Conservation (phyloP, 495 filamentous ascomycete species). For the Podospora bellae-mahoneyi region DNA sequence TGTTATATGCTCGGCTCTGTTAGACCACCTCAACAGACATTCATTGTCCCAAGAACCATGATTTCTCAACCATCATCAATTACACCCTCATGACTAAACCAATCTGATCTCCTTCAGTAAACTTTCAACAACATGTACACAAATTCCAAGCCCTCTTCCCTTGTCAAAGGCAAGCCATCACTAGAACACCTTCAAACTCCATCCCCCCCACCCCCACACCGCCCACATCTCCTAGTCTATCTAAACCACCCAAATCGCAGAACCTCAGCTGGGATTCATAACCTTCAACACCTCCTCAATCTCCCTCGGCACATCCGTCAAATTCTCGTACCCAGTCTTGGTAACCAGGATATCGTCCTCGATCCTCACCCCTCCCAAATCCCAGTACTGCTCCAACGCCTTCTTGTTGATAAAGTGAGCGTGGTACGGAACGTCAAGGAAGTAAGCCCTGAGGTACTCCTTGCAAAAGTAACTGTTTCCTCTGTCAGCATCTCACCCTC, state of each 20-base stretch:
- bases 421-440: slow-evolving; percentile 60
- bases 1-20: no score
- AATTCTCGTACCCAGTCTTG: slow-evolving; percentile 69
- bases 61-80: no score
- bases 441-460: slow-evolving; percentile 58
- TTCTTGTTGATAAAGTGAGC: slow-evolving; percentile 69
- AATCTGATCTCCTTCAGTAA: no score
- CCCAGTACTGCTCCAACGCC: slow-evolving; percentile 66
- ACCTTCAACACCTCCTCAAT: slow-evolving; percentile 45
- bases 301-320: slow-evolving; percentile 81
- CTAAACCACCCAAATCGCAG: neutral
- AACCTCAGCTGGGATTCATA: slow-evolving; percentile 21
- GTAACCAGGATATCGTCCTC: slow-evolving; percentile 90
- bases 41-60: no score
- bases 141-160: no score
- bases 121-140: no score
- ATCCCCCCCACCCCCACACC: no score
- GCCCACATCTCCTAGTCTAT: neutral
- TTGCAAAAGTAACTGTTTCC: slow-evolving; percentile 57
- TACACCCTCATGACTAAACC: no score
- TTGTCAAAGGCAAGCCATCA: no score
- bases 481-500: neutral
- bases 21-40: no score
- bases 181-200: no score
- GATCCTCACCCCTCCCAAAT: slow-evolving; percentile 83